A percentile compares a stretch with the other conserved stretches of the same genome.
phyloP scores from a whole-genome alignment of 108 stramenopile genomes.

The Cylindrotheca fusiformis region DNA sequence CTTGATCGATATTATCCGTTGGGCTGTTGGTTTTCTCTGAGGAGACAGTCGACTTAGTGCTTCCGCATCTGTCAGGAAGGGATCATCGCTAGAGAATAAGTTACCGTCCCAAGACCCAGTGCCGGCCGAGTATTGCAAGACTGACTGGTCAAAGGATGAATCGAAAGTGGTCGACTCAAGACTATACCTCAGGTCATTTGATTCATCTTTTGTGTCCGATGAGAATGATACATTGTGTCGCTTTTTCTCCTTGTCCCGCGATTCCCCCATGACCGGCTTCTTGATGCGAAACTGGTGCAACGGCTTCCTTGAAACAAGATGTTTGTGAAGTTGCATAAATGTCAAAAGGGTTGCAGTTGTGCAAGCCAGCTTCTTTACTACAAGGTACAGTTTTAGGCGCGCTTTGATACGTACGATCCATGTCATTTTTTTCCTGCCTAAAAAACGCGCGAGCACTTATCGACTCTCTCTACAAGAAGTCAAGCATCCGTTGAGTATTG shows the following conservation, averaged over 20 bases:
- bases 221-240: background rate
- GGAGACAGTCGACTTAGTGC: background rate
- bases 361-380: too few relatives aligned
- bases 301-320: too few relatives aligned
- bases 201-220: background rate
- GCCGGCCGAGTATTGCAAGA: background rate
- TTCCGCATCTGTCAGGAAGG: background rate
- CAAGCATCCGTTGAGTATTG: too few relatives aligned
- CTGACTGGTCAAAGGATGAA: background rate
- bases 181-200: background rate
- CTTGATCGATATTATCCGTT: slow-evolving; percentile 12
- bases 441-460: too few relatives aligned
- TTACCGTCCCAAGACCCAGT: background rate
- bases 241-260: background rate
- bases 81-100: background rate
- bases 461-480: too few relatives aligned
- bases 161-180: background rate
- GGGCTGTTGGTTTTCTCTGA: background rate
- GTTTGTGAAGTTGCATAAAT: too few relatives aligned
- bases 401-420: too few relatives aligned
- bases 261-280: background rate
- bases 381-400: too few relatives aligned
- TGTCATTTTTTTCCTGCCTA: too few relatives aligned
- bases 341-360: too few relatives aligned
- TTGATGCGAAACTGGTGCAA: too few relatives aligned